Conservation (phyloP, 345 rosid species). For the Crucihimalaya himalaica region DNA sequence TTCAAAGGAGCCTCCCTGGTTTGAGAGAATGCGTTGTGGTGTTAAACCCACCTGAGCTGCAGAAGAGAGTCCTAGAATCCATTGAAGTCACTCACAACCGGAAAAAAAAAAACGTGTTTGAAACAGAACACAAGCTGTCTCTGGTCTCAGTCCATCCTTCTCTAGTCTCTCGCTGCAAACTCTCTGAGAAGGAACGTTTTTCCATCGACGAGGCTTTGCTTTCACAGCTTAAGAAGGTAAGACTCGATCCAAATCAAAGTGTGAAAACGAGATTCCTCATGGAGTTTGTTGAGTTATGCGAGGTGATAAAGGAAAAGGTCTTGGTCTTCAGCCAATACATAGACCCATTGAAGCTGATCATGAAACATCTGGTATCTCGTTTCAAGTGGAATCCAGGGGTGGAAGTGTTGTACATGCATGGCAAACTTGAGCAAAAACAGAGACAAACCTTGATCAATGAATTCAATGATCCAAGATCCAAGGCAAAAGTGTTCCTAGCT, state of each 20-base stretch:
- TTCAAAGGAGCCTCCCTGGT: constrained; percentile 72
- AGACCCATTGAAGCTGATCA: constrained; percentile 52
- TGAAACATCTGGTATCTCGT: constrained; percentile 41
- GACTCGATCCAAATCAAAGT: constrained; percentile 49
- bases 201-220: constrained; percentile 24
- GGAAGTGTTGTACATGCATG: constrained; percentile 58
- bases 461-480: constrained; percentile 55
- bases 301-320: constrained; percentile 52
- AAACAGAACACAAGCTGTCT: constrained; percentile 45
- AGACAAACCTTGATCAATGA: constrained; percentile 52
- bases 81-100: constrained; percentile 34
- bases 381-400: constrained; percentile 49
- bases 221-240: constrained; percentile 36
- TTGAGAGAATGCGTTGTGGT: constrained; percentile 46
- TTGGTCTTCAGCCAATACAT: constrained; percentile 66
- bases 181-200: constrained; percentile 20
- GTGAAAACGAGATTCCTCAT: constrained; percentile 60
- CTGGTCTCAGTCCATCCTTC: constrained; percentile 68
- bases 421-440: constrained; percentile 40
- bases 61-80: constrained; percentile 38
- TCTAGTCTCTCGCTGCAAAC: constrained; percentile 44
- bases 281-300: constrained; percentile 49
- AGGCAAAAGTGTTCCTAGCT: constrained; percentile 65
- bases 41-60: constrained; percentile 41
- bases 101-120: constrained; percentile 28